These are phyloP conservation scores for Colletotrichum nymphaeae DNA, from an alignment of 2,329 filamentous ascomycete species.

Conservation along the genomic window DNA sequence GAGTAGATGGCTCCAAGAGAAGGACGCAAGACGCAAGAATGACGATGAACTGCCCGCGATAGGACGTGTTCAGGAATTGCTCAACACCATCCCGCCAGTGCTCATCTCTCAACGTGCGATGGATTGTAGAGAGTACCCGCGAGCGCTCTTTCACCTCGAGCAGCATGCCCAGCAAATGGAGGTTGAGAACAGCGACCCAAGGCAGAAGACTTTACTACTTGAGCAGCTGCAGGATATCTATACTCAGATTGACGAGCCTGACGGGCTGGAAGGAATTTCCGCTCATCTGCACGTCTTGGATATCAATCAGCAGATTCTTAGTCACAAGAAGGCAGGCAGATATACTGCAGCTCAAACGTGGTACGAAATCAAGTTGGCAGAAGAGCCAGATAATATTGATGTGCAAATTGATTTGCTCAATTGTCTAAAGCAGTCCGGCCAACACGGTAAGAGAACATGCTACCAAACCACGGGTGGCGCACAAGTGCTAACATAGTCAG, in stretches of 20 bases:
- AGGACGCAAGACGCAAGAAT: slow-evolving; percentile 55
- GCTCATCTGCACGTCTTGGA: slow-evolving; percentile 87
- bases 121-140: slow-evolving; percentile 93
- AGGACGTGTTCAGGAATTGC: slow-evolving; percentile 60
- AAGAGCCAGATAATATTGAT: slow-evolving; percentile 80
- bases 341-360: slow-evolving; percentile 97
- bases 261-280: slow-evolving; percentile 95
- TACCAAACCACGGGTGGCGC: not conserved
- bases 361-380: slow-evolving; percentile 91
- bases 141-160: slow-evolving; percentile 94
- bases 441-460: slow-evolving; percentile 75
- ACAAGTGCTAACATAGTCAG: slow-evolving; percentile 55
- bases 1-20: slow-evolving; percentile 88
- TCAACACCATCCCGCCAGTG: slow-evolving; percentile 77
- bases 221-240: slow-evolving; percentile 92
- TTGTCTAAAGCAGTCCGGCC: slow-evolving; percentile 94
- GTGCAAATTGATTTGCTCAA: slow-evolving; percentile 86
- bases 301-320: slow-evolving; percentile 91
- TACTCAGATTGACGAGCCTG: slow-evolving; percentile 96
- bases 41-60: slow-evolving; percentile 60
- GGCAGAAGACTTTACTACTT: slow-evolving; percentile 74
- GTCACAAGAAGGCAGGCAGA: slow-evolving; percentile 90
- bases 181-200: slow-evolving; percentile 56
- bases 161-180: slow-evolving; percentile 77
- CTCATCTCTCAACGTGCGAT: slow-evolving; percentile 84